Evolutionary conservation across 108 stramenopile species (phyloP).

Genomic region (Cyclotella kingstonii): DNA sequence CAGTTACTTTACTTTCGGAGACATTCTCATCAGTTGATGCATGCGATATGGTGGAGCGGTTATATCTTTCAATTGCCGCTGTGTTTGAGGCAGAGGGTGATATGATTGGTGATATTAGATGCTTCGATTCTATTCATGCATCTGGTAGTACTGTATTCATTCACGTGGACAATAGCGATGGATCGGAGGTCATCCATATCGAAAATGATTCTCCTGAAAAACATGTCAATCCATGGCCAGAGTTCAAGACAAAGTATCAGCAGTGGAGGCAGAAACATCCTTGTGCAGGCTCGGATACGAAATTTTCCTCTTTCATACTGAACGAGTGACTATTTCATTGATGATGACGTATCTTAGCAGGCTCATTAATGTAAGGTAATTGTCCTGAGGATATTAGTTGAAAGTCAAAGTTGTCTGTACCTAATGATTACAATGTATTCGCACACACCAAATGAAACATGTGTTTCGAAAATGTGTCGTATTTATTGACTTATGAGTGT

Average conservation of each 20-base stretch:
- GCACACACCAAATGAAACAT: too few relatives aligned
- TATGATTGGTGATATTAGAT: slow-evolving; percentile 16
- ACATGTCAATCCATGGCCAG: slow-evolving; percentile 7
- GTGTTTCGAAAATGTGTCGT: too few relatives aligned
- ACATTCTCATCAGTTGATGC: slow-evolving; percentile 1
- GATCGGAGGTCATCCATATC: slow-evolving; percentile 8
- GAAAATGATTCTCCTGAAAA: slow-evolving; percentile 4
- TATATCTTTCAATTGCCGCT: slow-evolving; percentile 8
- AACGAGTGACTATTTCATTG: too few relatives aligned
- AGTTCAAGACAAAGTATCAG: slow-evolving; percentile 6
- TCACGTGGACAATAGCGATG: slow-evolving; percentile 14
- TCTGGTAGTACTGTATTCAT: slow-evolving; percentile 17
- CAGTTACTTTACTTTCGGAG: background rate
- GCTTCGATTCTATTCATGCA: slow-evolving; percentile 7
- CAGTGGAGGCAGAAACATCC: slow-evolving; percentile 8
- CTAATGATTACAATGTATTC: too few relatives aligned
- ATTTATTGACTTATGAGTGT: too few relatives aligned
- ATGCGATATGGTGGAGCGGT: slow-evolving; percentile 16
- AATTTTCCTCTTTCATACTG: too few relatives aligned
- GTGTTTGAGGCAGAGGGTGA: slow-evolving; percentile 8
- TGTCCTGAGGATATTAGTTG: too few relatives aligned
- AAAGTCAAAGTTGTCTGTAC: too few relatives aligned
- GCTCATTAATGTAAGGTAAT: too few relatives aligned
- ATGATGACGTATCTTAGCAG: too few relatives aligned
- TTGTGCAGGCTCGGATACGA: too few relatives aligned